Conservation (phyloP, 805 yeast species). For the Candida andamanensis region DNA sequence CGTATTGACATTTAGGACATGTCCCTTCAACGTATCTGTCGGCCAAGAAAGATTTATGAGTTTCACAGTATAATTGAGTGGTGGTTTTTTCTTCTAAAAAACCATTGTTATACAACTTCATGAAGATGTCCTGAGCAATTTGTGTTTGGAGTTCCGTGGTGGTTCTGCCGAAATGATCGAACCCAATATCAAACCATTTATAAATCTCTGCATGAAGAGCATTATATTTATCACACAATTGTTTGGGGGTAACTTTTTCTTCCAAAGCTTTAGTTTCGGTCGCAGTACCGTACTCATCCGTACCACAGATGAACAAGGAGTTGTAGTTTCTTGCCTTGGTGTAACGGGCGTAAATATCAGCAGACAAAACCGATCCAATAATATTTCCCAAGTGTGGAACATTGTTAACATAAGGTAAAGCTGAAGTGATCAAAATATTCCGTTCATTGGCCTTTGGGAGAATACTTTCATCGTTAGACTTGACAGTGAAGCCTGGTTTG, state of each 20-base stretch:
- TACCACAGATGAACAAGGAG: constrained; percentile 86
- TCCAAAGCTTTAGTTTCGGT: constrained; percentile 97
- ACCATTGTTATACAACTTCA: constrained; percentile 68
- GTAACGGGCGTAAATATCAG: constrained; percentile 90
- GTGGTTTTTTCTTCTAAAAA: constrained; percentile 81
- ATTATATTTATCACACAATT: constrained; percentile 88
- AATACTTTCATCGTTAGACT: constrained; percentile 23
- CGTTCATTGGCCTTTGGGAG: constrained; percentile 66
- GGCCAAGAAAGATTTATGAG: constrained; percentile 87
- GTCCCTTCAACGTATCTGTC: constrained; percentile 97
- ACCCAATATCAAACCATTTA: constrained; percentile 94
- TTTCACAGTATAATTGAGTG: constrained; percentile 87
- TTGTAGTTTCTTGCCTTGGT: constrained; percentile 85
- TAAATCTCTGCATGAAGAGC: constrained; percentile 82
- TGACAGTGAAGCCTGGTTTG: constrained; percentile 26
- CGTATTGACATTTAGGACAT: constrained; percentile 92
- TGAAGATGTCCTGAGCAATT: constrained; percentile 91
- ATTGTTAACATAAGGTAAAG: constrained; percentile 95
- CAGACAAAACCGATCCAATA: constrained; percentile 89
- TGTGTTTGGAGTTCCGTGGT: constrained; percentile 88
- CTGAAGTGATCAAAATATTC: constrained; percentile 88
- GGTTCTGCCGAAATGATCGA: constrained; percentile 95
- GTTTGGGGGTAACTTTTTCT: constrained; percentile 82
- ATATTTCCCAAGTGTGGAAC: constrained; percentile 98
- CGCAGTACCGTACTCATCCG: constrained; percentile 99